These are phyloP conservation scores for Posidonia australis DNA, from an alignment of 106 monocot species.

Conservation along the genomic window DNA sequence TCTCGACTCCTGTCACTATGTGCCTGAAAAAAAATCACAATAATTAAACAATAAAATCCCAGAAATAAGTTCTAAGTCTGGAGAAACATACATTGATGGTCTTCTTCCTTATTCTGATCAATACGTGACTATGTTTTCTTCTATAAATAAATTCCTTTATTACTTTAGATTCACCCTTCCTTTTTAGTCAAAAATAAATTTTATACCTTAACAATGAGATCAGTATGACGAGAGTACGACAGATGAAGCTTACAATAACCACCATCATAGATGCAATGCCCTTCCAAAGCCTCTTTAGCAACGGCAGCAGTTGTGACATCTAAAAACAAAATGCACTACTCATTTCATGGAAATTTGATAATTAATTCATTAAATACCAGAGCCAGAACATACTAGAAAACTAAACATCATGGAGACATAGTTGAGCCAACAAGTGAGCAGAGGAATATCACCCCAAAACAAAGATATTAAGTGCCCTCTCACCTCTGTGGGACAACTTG, in stretches of 20 bases:
- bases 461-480: background rate
- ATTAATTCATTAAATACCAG: background rate
- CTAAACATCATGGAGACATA: background rate
- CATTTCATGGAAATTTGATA: background rate
- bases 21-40: slow-evolving; percentile 34
- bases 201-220: slow-evolving; percentile 89
- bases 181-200: slow-evolving; percentile 21
- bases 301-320: slow-evolving; percentile 69
- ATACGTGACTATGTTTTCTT: background rate
- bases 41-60: background rate
- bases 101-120: background rate
- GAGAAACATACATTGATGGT: background rate
- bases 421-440: background rate
- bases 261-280: slow-evolving; percentile 98
- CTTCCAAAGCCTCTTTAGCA: slow-evolving; percentile 92
- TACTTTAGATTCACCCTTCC: background rate
- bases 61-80: background rate
- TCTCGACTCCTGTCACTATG: slow-evolving; percentile 84
- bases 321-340: slow-evolving; percentile 15
- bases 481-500: background rate
- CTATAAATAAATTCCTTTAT: slow-evolving; percentile 3
- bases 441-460: slow-evolving; percentile 2
- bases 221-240: slow-evolving; percentile 98
- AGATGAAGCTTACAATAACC: slow-evolving; percentile 98
- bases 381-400: background rate